Base-by-base conservation (phyloP, 441 rosid species). In the Corymbia calophylla region DNA sequence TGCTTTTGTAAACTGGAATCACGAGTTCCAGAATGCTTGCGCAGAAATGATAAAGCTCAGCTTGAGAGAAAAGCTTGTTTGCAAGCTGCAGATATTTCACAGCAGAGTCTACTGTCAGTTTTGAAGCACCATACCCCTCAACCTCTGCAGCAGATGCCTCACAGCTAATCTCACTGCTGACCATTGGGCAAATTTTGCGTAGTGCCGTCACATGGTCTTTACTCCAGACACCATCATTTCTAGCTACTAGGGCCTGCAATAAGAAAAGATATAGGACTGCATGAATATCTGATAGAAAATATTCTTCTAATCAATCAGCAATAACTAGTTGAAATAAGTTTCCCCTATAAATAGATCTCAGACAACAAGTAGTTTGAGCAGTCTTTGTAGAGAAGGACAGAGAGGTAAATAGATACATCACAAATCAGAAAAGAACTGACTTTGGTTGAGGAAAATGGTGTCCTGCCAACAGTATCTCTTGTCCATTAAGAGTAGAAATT, bases 131-230 rank as follows among this genome's bases (percentile, higher is more conserved):
- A 90, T 98, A 98, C 73, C 99, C 99, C 95, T 98, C 99, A 23
- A 98, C 99, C 93, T 98, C 99, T 27, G 99, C 99, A 19, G 99
- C 99, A 77, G 99, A 96, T 89, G 99, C 98, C 94, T 98, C 99
- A 32, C 98, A 93, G 47, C 95, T 94, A 89, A 98, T 96, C 93
- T 98, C 99, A 66, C 94, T 94, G 93, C 96, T 97, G 87, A 97
- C 99, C 98, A 97, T 95, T 15, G 99, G 99, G 88, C 99, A 98
- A 88, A 98, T 96, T 94, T 97, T 98, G 87, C 97, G 97, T 87
- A 98, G 92, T 89, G 99, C 94, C 85, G 96, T 92, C 64, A 94
- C 95, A 68, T 98, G 99, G 93, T 98, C 99, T 94, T 93, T 97
- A 93, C 98, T 97, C 99, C 99, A 98, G 60, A 98, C 99, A 92